Percentiles rank a stretch among this genome's conserved stretches.
These are phyloP conservation scores for Fusarium equiseti DNA, from an alignment of 2,329 filamentous ascomycete species.

Conservation along the genomic window DNA sequence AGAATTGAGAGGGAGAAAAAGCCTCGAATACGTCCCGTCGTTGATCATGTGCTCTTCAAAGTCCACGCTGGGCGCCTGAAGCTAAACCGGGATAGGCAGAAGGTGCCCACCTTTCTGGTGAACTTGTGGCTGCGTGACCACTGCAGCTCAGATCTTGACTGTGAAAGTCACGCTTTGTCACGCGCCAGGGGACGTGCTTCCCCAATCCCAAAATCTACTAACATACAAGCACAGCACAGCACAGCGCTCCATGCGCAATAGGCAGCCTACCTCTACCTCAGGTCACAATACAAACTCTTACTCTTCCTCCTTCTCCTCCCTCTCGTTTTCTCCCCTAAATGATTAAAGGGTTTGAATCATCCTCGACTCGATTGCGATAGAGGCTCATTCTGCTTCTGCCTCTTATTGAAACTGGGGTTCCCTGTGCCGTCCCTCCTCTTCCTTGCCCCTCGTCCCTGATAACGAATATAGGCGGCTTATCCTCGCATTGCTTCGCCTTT, in stretches of 20 bases:
- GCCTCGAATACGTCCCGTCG: slow-evolving; percentile 33
- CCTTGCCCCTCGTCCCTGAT: slow-evolving; percentile 43
- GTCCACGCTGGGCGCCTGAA: slow-evolving; percentile 31
- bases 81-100: slow-evolving; percentile 29
- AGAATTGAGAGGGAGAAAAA: slow-evolving; percentile 33
- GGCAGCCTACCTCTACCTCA: background rate
- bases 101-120: slow-evolving; percentile 38
- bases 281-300: background rate
- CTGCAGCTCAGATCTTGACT: slow-evolving; percentile 28
- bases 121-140: slow-evolving; percentile 40
- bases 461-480: slow-evolving; percentile 45
- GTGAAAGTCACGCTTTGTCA: slow-evolving; percentile 44
- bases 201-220: slow-evolving; percentile 31
- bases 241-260: background rate
- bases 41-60: slow-evolving; percentile 44
- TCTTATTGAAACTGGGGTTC: slow-evolving; percentile 19
- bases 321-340: background rate
- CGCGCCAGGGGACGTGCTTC: slow-evolving; percentile 41
- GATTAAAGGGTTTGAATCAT: background rate
- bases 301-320: background rate
- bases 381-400: background rate
- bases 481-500: slow-evolving; percentile 37
- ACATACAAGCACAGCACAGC: background rate
- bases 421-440: slow-evolving; percentile 13
- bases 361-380: slow-evolving; percentile 9